phyloP scores from a whole-genome alignment of 2,329 filamentous ascomycete species.

The Cadophora sp. region DNA sequence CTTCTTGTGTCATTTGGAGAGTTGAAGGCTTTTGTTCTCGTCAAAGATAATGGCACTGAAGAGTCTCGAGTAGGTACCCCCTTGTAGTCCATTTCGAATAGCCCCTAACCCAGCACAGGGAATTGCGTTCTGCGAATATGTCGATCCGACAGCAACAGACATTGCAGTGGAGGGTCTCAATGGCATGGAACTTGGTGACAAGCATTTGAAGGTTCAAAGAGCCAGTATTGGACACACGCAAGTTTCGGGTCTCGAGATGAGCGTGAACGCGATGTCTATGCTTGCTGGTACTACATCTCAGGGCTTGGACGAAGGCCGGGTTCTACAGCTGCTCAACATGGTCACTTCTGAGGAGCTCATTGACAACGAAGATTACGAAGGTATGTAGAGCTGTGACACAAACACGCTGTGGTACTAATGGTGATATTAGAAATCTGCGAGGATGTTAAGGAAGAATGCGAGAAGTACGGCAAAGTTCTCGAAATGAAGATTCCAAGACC shows the following conservation, averaged over 20 bases:
- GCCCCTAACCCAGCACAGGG: slow-evolving; percentile 61
- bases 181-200: slow-evolving; percentile 90
- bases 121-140: slow-evolving; percentile 96
- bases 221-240: slow-evolving; percentile 96
- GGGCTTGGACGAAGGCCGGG: slow-evolving; percentile 80
- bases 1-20: slow-evolving; percentile 90
- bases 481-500: slow-evolving; percentile 95
- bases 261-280: slow-evolving; percentile 97
- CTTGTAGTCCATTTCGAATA: background rate
- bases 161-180: slow-evolving; percentile 91
- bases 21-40: slow-evolving; percentile 88
- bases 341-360: slow-evolving; percentile 94
- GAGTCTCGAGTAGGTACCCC: slow-evolving; percentile 77
- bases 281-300: slow-evolving; percentile 87
- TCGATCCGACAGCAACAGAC: slow-evolving; percentile 76
- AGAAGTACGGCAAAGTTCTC: slow-evolving; percentile 84
- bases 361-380: slow-evolving; percentile 94
- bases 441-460: slow-evolving; percentile 91
- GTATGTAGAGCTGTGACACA: slow-evolving; percentile 55
- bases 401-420: slow-evolving; percentile 10
- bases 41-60: slow-evolving; percentile 84
- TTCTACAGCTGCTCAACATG: slow-evolving; percentile 97
- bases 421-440: slow-evolving; percentile 83
- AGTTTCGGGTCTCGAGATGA: slow-evolving; percentile 89
- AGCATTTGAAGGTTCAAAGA: slow-evolving; percentile 82